Evolutionary conservation across 345 rosid genomes (phyloP), one percentile per base, ranked within the genome.

Genomic region (Jatropha curcas): DNA sequence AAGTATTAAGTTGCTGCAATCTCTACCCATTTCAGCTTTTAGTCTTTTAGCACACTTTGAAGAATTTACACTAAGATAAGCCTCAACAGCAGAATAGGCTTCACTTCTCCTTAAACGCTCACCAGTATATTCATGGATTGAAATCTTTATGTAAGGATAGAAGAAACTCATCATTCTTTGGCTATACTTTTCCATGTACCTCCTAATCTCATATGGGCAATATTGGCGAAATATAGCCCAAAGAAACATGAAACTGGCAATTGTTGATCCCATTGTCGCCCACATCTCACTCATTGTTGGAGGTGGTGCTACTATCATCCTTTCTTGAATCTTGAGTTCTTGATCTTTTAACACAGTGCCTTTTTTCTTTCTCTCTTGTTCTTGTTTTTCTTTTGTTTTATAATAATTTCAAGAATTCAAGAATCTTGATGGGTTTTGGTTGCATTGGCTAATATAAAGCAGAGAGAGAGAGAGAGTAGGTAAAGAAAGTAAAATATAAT

Each of bases 191-290:
- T 80, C 86, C 2, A 87, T 35, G 81, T 66, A 76, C 12, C 82
- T 73, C 1, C 87, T 82, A 35, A 87, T 68, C 66, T 86, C 86
- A 67, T 83, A 82, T 0, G 94, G 94, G 77, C 88, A 87, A 60
- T 82, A 89, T 22, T 86, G 88, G 22, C 66, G 64, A 58, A 86
- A 2, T 13, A 89, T 76, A 3, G 90, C 90, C 87, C 86, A 87
- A 2, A 80, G 3, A 85, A 87, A 89, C 88, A 85, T 84, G 74
- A 85, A 53, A 71, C 88, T 86, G 25, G 88, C 90, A 2, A 85
- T 68, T 53, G 88, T 80, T 65, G 88, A 86, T 9, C 93, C 91
- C 88, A 82, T 80, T 72, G 86, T 77, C 45, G 90, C 61, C 86
- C 83, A 86, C 82, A 83, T 79, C 73, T 84, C 92, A 1, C 66